phyloP scores from a whole-genome alignment of 2,329 filamentous ascomycete genomes.

The Arthrinium phaeospermum region DNA sequence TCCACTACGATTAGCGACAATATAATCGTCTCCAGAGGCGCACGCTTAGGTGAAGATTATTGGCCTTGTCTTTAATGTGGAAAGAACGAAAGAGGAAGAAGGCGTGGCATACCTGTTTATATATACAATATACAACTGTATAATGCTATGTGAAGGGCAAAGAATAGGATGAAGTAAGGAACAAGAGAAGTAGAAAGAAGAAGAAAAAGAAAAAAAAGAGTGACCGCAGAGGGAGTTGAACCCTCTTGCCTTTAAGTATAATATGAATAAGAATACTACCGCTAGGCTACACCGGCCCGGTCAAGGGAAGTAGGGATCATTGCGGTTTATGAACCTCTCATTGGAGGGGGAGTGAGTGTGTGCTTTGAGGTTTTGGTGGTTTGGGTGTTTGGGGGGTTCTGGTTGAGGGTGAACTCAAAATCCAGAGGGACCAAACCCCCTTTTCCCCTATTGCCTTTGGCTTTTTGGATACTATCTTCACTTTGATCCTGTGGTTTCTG shows the following conservation, averaged over 20 bases:
- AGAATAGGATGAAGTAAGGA: too few relatives aligned
- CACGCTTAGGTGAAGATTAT: background rate
- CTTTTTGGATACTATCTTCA: background rate
- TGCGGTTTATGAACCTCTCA: background rate
- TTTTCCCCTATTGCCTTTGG: background rate
- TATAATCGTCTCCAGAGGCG: background rate
- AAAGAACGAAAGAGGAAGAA: background rate
- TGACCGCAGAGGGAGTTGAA: conserved; percentile 6
- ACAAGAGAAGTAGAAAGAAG: background rate
- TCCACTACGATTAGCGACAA: background rate
- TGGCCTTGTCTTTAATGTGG: background rate
- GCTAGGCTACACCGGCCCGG: conserved; percentile 6
- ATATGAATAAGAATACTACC: background rate
- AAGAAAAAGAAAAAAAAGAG: background rate
- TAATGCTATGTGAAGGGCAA: too few relatives aligned
- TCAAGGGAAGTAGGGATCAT: background rate
- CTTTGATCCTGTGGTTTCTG: background rate
- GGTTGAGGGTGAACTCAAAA: background rate
- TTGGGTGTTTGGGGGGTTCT: background rate
- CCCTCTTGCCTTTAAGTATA: conserved; percentile 7
- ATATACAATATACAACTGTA: background rate
- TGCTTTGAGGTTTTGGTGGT: background rate
- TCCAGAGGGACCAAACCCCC: background rate
- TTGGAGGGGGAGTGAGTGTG: background rate
- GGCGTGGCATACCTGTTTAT: background rate